A percentile compares a stretch with the other conserved stretches of the same genome.
Evolutionary conservation across 2,329 filamentous ascomycete genomes (phyloP).

Genomic region (Penicillium decumbens): DNA sequence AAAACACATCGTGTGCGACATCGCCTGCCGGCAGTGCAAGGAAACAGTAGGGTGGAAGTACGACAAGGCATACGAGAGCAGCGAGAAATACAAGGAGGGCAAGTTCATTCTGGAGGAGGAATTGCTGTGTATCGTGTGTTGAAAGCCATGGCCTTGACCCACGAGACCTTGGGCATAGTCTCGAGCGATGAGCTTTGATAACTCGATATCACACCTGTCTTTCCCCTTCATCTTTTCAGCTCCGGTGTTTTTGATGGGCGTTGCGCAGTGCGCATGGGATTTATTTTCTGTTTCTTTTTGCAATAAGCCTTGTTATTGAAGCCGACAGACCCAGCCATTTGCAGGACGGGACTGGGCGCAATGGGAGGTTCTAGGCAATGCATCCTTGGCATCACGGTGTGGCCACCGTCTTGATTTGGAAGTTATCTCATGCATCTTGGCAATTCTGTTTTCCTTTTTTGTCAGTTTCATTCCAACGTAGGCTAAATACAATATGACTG

Average conservation of each 20-base stretch:
- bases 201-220: not conserved
- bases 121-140: slow-evolving; percentile 73
- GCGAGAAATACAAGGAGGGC: slow-evolving; percentile 97
- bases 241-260: slow-evolving; percentile 19
- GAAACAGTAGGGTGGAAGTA: slow-evolving; percentile 98
- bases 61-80: slow-evolving; percentile 87
- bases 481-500: not conserved
- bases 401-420: not conserved
- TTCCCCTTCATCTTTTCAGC: not conserved
- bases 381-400: not conserved
- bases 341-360: not conserved
- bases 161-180: not conserved
- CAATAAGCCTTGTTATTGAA: not conserved
- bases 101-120: slow-evolving; percentile 96
- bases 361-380: not conserved
- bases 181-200: not conserved
- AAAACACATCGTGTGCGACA: slow-evolving; percentile 88
- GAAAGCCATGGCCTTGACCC: slow-evolving; percentile 10
- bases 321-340: not conserved
- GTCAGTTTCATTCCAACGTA: too few species aligned
- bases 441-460: not conserved
- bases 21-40: slow-evolving; percentile 83
- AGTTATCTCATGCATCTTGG: not conserved
- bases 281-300: not conserved
- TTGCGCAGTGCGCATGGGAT: slow-evolving; percentile 8